These are phyloP conservation scores for Penicillium rolfsii DNA, from an alignment of 2,329 filamentous ascomycete species.

Conservation along the genomic window DNA sequence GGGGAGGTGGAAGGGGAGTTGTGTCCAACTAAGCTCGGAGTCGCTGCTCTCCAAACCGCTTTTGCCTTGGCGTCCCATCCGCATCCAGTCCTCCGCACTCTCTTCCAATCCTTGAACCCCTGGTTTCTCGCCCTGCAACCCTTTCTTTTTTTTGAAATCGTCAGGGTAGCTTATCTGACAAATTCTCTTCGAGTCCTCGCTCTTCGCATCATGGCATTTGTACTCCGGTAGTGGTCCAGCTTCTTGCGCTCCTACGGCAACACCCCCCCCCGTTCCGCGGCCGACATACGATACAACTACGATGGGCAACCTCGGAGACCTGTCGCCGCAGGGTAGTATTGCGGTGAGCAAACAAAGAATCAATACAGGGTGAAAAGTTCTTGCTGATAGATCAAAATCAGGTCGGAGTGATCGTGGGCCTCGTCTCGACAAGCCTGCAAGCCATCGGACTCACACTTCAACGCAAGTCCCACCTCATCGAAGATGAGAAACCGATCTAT, in stretches of 20 bases:
- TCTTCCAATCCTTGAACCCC: conserved; percentile 7
- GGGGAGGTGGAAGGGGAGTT: conserved; percentile 24
- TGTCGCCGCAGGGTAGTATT: conserved; percentile 77
- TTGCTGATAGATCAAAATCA: conserved; percentile 44
- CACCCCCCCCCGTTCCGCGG: conserved; percentile 38
- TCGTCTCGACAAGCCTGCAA: conserved; percentile 91
- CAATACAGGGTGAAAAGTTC: background rate
- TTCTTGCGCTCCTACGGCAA: conserved; percentile 12
- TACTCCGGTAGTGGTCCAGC: conserved; percentile 24
- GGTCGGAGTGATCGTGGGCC: conserved; percentile 90
- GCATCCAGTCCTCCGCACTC: conserved; percentile 22
- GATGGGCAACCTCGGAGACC: conserved; percentile 74
- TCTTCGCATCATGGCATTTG: conserved; percentile 22
- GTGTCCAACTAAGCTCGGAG: conserved; percentile 31
- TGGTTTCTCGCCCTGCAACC: background rate
- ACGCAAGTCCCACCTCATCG: conserved; percentile 95
- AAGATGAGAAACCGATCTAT: conserved; percentile 85
- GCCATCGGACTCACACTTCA: conserved; percentile 93
- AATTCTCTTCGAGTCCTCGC: background rate
- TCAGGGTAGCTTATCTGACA: background rate
- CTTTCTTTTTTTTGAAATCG: background rate
- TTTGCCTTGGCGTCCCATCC: conserved; percentile 26
- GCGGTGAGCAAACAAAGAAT: conserved; percentile 58
- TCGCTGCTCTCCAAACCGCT: conserved; percentile 10
- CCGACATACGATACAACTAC: conserved; percentile 43